Base-by-base conservation (phyloP, 352 stramenopile genomes). In the Pythium scleroteichum region DNA sequence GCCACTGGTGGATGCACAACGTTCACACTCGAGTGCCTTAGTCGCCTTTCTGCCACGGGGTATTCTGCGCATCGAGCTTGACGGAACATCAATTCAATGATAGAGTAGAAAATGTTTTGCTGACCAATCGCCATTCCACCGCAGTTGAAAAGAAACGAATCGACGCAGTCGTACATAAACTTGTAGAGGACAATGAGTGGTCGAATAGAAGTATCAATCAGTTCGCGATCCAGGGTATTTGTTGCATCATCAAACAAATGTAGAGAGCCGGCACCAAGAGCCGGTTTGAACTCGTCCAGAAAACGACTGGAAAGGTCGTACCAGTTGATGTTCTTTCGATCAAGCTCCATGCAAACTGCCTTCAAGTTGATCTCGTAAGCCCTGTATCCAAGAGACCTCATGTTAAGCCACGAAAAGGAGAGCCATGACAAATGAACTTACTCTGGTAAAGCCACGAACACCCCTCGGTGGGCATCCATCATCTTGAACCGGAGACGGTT, bases 141-240 rank as follows among this genome's bases (percentile, higher is more conserved):
- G 50, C 82, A 94, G 46, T 92, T 60, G 50, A 83, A 91, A 7
- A 94, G 63, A 48, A 94, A 88, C 22, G 71, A 58, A 47, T 94
- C 82, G 33, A 91, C 76, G 58, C 82, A 91, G 55, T 85, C 79
- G 51, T 94, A 94, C 82, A 87, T 90, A 46, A 94, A 90, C 66
- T 75, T 79, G 55, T 90, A 88, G 53, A 90, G 79, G 19, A 85
- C 74, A 19, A 82, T 61, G 8, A 73, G 50, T 24, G 55, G 62
- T 19, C 42, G 44, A 2, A 72, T 62, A 2, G 47, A 32, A 10
- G 62, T 26, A 48, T 70, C 55, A 0, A 35, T 29, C 22, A 60
- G 53, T 17, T 68, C 27, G n/a, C 50, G 51, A 48, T 72, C 40
- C 2, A 72, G 46, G 1, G 49, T 20, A 17, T 41, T 64, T 6